Evolutionary conservation across 179 eudicot species (phyloP), one percentile per base, ranked within the genome.

Genomic region (Camellia oleifera): DNA sequence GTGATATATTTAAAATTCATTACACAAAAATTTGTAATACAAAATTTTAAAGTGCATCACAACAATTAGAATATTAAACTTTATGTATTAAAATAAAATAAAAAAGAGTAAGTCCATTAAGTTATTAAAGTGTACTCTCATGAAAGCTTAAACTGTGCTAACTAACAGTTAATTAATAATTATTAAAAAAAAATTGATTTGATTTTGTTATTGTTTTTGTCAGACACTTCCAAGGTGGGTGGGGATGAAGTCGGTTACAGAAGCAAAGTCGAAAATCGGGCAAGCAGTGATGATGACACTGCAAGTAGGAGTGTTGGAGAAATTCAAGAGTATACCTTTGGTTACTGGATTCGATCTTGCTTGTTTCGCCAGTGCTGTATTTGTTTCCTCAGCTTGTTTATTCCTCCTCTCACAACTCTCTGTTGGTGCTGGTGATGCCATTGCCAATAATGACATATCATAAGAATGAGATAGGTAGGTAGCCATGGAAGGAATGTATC

Each of bases 221-320:
- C 77, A 74, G 77, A 17, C 53, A 7, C 32, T 74, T 58, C 77
- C 77, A 4, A 61, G 78, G 18, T 86, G 89, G 94, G 79, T 81
- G 0, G 84, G 89, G 72, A 84, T 86, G 81, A 54, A 87, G 8
- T 88, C 97, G 1, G 83, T 86, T 2, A 53, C 81, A 26, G 83
- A 87, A 72, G 93, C 92, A 6, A 92, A 92, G 83, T 82, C 93
- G 56, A 92, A 86, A 61, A 82, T 92, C 3, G 97, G 93, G 42
- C 93, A 90, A 15, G 93, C 92, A 0, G 69, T 92, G 63, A 75
- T 90, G 67, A 78, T 92, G 91, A 78, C 91, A 65, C 85, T 91
- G 58, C 97, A 89, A 87, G 94, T 90, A 58, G 92, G 91, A 44
- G 80, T 90, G 42, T 7, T 92, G 81, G 92, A 89, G 15, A 92